Percentiles rank a stretch among this genome's conserved stretches.
These are phyloP conservation scores for Stephanodiscus triporus DNA, from an alignment of 108 stramenopile species.

Conservation along the genomic window DNA sequence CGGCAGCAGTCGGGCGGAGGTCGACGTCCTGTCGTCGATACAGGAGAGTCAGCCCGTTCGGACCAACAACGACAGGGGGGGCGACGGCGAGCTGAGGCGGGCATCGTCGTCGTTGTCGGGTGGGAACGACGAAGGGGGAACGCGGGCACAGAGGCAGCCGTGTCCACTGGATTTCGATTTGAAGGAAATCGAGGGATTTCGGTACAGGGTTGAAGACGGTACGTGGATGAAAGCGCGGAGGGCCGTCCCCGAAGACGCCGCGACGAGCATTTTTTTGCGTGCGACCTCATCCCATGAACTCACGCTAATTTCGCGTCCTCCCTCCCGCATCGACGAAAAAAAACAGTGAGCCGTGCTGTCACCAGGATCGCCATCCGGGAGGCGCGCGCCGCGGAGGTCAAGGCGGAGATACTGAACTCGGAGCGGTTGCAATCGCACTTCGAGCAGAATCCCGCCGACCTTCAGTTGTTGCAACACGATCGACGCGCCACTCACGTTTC, in stretches of 20 bases:
- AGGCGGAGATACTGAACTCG: slow-evolving; percentile 94
- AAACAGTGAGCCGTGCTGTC: slow-evolving; percentile 80
- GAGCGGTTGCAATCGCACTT: slow-evolving; percentile 93
- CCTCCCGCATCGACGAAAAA: neutral
- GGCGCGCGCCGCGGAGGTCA: slow-evolving; percentile 91
- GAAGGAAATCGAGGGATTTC: slow-evolving; percentile 94
- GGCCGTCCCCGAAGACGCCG: neutral
- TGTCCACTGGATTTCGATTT: slow-evolving; percentile 94
- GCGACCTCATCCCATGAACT: neutral
- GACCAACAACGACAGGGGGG: slow-evolving; percentile 37
- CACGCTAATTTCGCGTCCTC: neutral
- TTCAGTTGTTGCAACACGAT: slow-evolving; percentile 87
- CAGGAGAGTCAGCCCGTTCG: slow-evolving; percentile 84
- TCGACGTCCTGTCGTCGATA: slow-evolving; percentile 60
- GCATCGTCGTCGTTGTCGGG: slow-evolving; percentile 39
- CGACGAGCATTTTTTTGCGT: neutral
- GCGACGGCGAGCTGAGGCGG: slow-evolving; percentile 48
- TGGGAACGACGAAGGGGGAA: slow-evolving; percentile 7
- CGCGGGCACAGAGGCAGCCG: slow-evolving; percentile 74
- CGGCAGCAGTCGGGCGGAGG: slow-evolving; percentile 52
- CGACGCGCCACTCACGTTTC: slow-evolving; percentile 75
- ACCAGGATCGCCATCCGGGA: slow-evolving; percentile 87
- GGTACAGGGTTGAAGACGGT: slow-evolving; percentile 97
- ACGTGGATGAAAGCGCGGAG: neutral
- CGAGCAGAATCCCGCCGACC: slow-evolving; percentile 92